These are phyloP conservation scores for Elsinoe australis DNA, from an alignment of 2,329 filamentous ascomycete species.

Conservation along the genomic window DNA sequence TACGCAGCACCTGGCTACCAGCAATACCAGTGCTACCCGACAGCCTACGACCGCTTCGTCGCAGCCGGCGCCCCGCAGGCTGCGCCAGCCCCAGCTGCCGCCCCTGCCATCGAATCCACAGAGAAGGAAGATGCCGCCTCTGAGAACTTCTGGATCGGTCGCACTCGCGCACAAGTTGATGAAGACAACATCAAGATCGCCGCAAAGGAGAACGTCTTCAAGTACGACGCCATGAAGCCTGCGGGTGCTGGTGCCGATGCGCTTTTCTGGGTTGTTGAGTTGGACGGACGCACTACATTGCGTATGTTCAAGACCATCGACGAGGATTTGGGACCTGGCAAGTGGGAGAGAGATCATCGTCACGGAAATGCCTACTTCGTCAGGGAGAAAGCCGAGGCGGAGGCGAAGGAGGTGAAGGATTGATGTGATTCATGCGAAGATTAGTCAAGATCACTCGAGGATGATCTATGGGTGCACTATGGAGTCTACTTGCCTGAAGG, in stretches of 20 bases:
- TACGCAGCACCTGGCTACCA: neutral
- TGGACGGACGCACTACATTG: slow-evolving; percentile 27
- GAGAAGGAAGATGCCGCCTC: slow-evolving; percentile 8
- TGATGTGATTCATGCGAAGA: neutral
- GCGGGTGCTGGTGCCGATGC: slow-evolving; percentile 28
- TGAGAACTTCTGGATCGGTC: slow-evolving; percentile 30
- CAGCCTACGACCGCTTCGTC: slow-evolving; percentile 12
- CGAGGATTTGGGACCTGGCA: slow-evolving; percentile 27
- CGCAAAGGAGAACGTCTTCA: slow-evolving; percentile 29
- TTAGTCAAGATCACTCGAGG: neutral
- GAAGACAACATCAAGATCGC: slow-evolving; percentile 35
- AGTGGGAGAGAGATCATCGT: slow-evolving; percentile 31
- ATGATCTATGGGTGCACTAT: neutral
- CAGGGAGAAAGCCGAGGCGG: slow-evolving; percentile 23
- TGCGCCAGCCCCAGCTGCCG: slow-evolving; percentile 17
- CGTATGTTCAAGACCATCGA: slow-evolving; percentile 30
- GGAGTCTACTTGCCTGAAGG: no score
- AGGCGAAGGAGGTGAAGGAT: neutral
- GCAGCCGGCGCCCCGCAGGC: slow-evolving; percentile 16
- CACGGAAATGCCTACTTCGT: slow-evolving; percentile 31
- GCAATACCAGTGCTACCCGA: slow-evolving; percentile 15
- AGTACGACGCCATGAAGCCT: slow-evolving; percentile 30
- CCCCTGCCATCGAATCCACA: slow-evolving; percentile 11
- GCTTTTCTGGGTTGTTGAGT: slow-evolving; percentile 32
- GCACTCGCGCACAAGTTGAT: slow-evolving; percentile 32